Evolutionary conservation across 768 basidiomycete genomes (phyloP).

Genomic region (Xerocomellus intermedius): DNA sequence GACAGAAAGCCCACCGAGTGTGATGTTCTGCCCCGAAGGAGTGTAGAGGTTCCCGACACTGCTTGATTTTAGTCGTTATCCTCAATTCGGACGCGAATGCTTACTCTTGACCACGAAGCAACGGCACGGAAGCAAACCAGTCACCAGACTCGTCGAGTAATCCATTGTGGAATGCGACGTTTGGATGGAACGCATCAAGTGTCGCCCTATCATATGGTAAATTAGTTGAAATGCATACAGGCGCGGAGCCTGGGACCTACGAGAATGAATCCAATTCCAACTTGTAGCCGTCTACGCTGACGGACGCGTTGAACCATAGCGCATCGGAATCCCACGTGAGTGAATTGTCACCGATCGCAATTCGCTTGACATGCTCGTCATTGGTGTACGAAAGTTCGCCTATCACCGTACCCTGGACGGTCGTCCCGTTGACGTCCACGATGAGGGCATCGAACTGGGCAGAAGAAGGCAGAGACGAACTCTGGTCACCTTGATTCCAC

Average conservation of each 20-base stretch:
- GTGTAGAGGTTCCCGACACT: constrained; percentile 6
- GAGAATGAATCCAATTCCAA: constrained; percentile 9
- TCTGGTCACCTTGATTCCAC: constrained; percentile 15
- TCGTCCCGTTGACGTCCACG: constrained; percentile 4
- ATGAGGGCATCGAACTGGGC: constrained; percentile 14
- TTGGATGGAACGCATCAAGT: constrained; percentile 11
- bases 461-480: neutral
- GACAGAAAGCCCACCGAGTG: constrained; percentile 4
- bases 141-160: constrained; percentile 5
- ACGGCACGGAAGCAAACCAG: constrained; percentile 14
- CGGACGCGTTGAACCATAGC: constrained; percentile 15
- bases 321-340: constrained; percentile 11
- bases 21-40: neutral
- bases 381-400: constrained; percentile 3
- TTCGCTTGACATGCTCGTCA: neutral
- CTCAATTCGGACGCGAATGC: neutral
- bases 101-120: constrained; percentile 14
- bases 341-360: constrained; percentile 5
- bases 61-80: neutral
- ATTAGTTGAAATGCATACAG: neutral
- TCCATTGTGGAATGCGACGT: constrained; percentile 13
- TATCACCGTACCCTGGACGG: neutral
- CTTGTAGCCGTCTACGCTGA: constrained; percentile 4
- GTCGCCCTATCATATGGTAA: constrained; percentile 1
- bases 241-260: neutral